These are phyloP conservation scores for Tubosaeta brunneosetosa DNA, from an alignment of 768 basidiomycete species.

Conservation along the genomic window DNA sequence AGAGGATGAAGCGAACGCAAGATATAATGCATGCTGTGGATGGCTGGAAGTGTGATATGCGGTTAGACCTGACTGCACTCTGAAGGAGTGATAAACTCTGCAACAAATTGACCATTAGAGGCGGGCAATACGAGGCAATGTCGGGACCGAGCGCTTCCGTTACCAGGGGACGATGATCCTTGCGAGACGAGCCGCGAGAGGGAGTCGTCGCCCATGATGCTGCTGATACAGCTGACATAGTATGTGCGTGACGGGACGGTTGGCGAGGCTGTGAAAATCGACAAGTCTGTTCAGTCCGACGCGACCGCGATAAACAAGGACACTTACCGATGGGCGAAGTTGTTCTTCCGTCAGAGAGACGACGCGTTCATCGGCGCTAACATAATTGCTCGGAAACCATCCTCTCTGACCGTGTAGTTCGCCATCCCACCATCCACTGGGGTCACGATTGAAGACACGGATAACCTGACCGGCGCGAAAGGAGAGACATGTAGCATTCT, in stretches of 20 bases:
- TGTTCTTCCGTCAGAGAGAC: conserved; percentile 56
- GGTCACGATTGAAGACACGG: conserved; percentile 81
- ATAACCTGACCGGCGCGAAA: conserved; percentile 92
- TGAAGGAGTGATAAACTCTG: conserved; percentile 85
- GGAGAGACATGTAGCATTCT: conserved; percentile 74
- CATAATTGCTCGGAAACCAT: conserved; percentile 99
- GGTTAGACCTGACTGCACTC: conserved; percentile 73
- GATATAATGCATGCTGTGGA: conserved; percentile 94
- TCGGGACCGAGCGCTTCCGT: conserved; percentile 46
- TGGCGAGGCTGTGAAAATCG: conserved; percentile 26
- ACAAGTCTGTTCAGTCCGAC: background rate
- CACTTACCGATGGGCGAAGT: conserved; percentile 41
- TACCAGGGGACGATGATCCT: conserved; percentile 41
- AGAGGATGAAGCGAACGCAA: conserved; percentile 83
- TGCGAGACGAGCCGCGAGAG: conserved; percentile 36
- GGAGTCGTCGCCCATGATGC: conserved; percentile 51
- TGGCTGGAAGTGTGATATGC: conserved; percentile 83
- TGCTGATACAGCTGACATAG: conserved; percentile 47
- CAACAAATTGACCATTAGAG: conserved; percentile 77
- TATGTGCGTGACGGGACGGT: conserved; percentile 44
- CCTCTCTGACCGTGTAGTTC: conserved; percentile 84
- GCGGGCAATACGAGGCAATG: conserved; percentile 63
- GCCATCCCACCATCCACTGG: conserved; percentile 98
- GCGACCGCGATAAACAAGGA: background rate
- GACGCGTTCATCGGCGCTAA: conserved; percentile 56